Evolutionary conservation across 108 stramenopile species (phyloP), one percentile per base, ranked within the genome.

Genomic region (Phaeodactylum tricornutum): DNA sequence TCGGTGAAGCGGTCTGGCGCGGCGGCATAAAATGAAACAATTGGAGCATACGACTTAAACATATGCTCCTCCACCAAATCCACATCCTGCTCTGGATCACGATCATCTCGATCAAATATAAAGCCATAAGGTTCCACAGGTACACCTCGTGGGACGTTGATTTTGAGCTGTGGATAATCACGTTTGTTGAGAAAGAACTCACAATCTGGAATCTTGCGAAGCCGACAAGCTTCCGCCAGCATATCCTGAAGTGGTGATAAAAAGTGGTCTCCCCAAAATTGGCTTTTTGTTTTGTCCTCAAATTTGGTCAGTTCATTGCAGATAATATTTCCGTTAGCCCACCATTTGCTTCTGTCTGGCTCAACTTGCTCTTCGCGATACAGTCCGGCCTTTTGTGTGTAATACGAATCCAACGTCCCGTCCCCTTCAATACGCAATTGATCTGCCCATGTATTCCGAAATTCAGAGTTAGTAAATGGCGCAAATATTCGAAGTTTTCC

Each of bases 301-400:
- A 81, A 72, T 21, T 70, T 60, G 36, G 71, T 76, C 57, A 95
- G 68, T 67, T 96, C 96, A 64, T 98, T 98, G 65, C 97, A 98
- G 53, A 99, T 97, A 65, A 99, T 98, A 54, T 99, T 99, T 3
- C 98, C 98, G 62, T 99, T 99, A 25, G 98, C 98, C 98, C 98
- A 99, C 98, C 98, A 99, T 44, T 90, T 83, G 50, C 47, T 63
- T 55, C 72, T 69, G 45, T 95, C 93, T 8, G 69, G 55, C 43
- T 92, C 92, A 15, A 97, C 74, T 37, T 94, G 82, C 64, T 96
- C 95, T 57, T 88, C 67, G n/a, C 95, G 85, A 57, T 80, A 89
- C 43, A 71, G 34, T 14, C 78, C 87, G 22, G 60, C 63, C 64
- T 97, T 97, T 47, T 77, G 38, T 5, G 51, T 50, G 70, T 93